These are phyloP conservation scores for Claviceps sp. DNA, from an alignment of 2,329 filamentous ascomycete species.

Conservation along the genomic window DNA sequence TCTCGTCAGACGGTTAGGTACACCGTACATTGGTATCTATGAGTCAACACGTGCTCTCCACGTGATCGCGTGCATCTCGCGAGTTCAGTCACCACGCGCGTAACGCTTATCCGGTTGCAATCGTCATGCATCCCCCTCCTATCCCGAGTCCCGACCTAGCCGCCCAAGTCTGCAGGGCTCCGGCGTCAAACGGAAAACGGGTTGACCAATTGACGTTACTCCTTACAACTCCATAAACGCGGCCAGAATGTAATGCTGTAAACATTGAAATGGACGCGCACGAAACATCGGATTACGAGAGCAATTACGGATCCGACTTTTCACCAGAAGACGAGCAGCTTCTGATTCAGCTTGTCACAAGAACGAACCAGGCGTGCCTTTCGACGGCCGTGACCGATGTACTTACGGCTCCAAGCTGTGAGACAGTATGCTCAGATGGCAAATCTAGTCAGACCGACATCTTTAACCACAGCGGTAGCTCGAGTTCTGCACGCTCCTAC, in stretches of 20 bases:
- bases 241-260: not conserved
- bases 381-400: not conserved
- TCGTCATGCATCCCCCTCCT: not conserved
- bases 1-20: too few species aligned
- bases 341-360: conserved; percentile 20
- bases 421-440: not conserved
- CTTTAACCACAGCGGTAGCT: not conserved
- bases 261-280: conserved; percentile 3
- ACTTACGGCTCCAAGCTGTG: not conserved
- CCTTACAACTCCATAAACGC: not conserved
- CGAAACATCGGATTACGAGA: conserved; percentile 14
- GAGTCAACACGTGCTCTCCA: not conserved
- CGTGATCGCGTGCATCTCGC: not conserved
- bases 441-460: not conserved
- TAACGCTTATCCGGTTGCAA: not conserved
- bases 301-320: conserved; percentile 34
- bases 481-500: not conserved
- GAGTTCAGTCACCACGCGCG: not conserved
- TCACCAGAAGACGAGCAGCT: conserved; percentile 32
- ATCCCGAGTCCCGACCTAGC: not conserved
- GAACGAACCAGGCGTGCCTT: conserved; percentile 3
- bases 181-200: not conserved
- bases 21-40: too few species aligned
- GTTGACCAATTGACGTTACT: not conserved
- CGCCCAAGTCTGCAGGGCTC: not conserved